These are phyloP conservation scores for Pythium dissotocum DNA, from an alignment of 352 stramenopile species.

Conservation along the genomic window DNA sequence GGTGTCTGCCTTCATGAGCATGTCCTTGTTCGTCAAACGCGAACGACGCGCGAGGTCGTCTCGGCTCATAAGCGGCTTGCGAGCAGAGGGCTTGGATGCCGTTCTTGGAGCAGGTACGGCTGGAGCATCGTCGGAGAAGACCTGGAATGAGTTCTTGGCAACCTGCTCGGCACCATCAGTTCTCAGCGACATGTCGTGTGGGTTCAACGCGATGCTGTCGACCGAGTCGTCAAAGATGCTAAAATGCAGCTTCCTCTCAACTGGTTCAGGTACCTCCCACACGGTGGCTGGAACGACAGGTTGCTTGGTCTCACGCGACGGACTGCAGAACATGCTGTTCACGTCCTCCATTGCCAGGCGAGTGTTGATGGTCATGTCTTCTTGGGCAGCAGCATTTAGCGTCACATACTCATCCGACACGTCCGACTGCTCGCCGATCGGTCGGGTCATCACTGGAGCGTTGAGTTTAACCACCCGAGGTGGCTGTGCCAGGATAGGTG, in stretches of 20 bases:
- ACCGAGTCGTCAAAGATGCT: slow-evolving; percentile 82
- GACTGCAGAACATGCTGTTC: slow-evolving; percentile 88
- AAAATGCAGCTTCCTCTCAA: slow-evolving; percentile 84
- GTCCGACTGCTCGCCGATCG: neutral
- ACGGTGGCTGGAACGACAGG: slow-evolving; percentile 24
- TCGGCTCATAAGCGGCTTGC: slow-evolving; percentile 64
- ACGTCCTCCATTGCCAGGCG: slow-evolving; percentile 81
- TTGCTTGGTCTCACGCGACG: slow-evolving; percentile 43
- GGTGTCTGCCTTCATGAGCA: slow-evolving; percentile 54
- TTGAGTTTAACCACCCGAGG: neutral
- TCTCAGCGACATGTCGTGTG: slow-evolving; percentile 49
- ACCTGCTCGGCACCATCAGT: slow-evolving; percentile 45
- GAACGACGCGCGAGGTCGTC: slow-evolving; percentile 63
- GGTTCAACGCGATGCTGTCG: slow-evolving; percentile 56
- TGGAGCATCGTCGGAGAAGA: slow-evolving; percentile 46
- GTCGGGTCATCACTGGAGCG: neutral
- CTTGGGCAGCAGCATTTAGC: slow-evolving; percentile 49
- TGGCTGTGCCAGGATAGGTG: neutral
- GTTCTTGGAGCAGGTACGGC: slow-evolving; percentile 7
- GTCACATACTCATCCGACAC: neutral
- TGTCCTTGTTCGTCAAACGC: slow-evolving; percentile 79
- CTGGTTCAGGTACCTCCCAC: slow-evolving; percentile 66
- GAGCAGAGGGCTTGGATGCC: slow-evolving; percentile 29
- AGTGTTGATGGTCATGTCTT: slow-evolving; percentile 90
- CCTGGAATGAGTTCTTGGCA: slow-evolving; percentile 43